phyloP scores from a whole-genome alignment of 2,329 filamentous ascomycete genomes.

The Neophaeococcomyces mojaviensis region DNA sequence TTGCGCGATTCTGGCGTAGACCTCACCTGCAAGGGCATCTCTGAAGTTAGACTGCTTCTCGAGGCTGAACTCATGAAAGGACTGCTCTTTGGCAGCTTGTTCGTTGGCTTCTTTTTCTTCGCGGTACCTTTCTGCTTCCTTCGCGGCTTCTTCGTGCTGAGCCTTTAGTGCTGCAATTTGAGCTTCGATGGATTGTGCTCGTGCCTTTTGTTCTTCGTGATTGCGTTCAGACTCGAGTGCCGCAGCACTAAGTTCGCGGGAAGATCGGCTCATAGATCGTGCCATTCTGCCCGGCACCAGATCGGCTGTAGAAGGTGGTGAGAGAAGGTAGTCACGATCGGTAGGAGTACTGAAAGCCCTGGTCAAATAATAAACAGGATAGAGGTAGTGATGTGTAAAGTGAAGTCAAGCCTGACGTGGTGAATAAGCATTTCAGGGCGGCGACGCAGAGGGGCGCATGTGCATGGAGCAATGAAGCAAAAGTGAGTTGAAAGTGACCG shows the following conservation, averaged over 20 bases:
- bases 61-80: neutral
- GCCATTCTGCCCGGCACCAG: no score
- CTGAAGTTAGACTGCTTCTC: neutral
- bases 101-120: neutral
- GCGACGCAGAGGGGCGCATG: no score
- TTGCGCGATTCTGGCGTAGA: neutral
- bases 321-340: no score
- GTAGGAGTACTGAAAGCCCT: no score
- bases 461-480: no score
- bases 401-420: no score
- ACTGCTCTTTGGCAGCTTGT: neutral
- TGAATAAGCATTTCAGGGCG: no score
- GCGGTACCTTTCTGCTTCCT: neutral
- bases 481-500: no score
- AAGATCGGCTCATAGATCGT: neutral
- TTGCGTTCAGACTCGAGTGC: neutral
- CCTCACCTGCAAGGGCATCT: neutral
- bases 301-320: no score
- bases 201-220: neutral
- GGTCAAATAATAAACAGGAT: no score
- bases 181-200: neutral
- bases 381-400: no score
- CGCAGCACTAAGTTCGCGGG: neutral
- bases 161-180: conserved; percentile 1
- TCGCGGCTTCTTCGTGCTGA: neutral